A percentile compares a stretch with the other conserved stretches of the same genome.
Evolutionary conservation across 1,284 basidiomycete species (phyloP).

Genomic region (Laetiporus sulphureus): DNA sequence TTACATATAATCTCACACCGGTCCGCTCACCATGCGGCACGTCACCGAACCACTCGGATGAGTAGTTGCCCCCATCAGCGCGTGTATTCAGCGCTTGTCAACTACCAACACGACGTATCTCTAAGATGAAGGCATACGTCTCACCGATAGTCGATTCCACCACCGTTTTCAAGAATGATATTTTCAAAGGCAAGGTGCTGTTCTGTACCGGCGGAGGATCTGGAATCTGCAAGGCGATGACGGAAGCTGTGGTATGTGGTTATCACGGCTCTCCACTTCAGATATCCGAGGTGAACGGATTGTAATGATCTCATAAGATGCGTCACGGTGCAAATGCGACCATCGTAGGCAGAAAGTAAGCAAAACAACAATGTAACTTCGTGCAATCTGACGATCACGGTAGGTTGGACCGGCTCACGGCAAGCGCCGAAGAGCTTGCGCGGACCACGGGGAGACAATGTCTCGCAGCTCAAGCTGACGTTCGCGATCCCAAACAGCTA

Average conservation of each 20-base stretch:
- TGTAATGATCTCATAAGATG: slow-evolving; percentile 47
- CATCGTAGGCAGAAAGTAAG: slow-evolving; percentile 86
- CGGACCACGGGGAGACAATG: slow-evolving; percentile 67
- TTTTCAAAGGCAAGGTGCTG: slow-evolving; percentile 90
- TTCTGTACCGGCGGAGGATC: slow-evolving; percentile 90
- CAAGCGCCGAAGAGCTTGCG: slow-evolving; percentile 70
- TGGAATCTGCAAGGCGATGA: slow-evolving; percentile 91
- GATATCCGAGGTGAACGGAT: background rate
- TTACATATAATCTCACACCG: no score
- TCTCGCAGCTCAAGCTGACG: slow-evolving; percentile 76
- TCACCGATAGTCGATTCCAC: slow-evolving; percentile 46
- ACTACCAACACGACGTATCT: no score
- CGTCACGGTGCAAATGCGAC: slow-evolving; percentile 75
- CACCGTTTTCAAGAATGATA: slow-evolving; percentile 65
- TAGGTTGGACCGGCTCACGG: slow-evolving; percentile 71
- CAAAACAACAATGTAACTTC: background rate
- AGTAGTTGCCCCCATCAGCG: no score
- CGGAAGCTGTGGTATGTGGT: slow-evolving; percentile 64
- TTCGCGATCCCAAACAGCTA: slow-evolving; percentile 71
- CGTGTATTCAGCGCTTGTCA: no score
- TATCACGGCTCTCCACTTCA: no score
- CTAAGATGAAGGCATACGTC: slow-evolving; percentile 21
- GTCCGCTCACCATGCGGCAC: no score
- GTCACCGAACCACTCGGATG: no score
- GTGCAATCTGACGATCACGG: background rate